These are phyloP conservation scores for Lactifluus piperatus DNA, from an alignment of 768 basidiomycete species.

Conservation along the genomic window DNA sequence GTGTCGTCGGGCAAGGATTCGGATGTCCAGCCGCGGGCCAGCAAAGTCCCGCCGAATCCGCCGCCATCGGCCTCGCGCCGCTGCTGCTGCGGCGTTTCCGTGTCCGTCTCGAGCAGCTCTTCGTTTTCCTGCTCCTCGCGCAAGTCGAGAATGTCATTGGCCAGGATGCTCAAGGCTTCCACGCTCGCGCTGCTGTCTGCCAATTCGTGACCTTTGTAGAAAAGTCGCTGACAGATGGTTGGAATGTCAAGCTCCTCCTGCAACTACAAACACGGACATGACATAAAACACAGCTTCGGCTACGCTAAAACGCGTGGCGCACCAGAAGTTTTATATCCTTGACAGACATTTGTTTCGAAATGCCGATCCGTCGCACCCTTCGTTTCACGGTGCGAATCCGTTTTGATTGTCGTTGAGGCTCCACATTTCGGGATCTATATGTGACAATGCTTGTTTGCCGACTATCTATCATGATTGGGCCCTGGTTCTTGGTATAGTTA, in stretches of 20 bases:
- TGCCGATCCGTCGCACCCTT: slow-evolving; percentile 43
- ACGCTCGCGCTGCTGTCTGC: slow-evolving; percentile 46
- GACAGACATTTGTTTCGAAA: slow-evolving; percentile 59
- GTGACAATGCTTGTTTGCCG: slow-evolving; percentile 23
- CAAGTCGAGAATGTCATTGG: slow-evolving; percentile 58
- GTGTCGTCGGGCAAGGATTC: slow-evolving; percentile 23
- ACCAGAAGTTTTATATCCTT: slow-evolving; percentile 76
- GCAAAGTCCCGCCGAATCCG: slow-evolving; percentile 68
- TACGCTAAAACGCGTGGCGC: slow-evolving; percentile 21
- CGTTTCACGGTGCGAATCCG: slow-evolving; percentile 52
- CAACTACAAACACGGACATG: slow-evolving; percentile 34
- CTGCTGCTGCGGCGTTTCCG: slow-evolving; percentile 33
- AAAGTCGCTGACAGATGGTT: slow-evolving; percentile 68
- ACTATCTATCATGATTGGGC: slow-evolving; percentile 5
- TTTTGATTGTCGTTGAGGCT: slow-evolving; percentile 50
- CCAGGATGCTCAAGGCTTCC: slow-evolving; percentile 46
- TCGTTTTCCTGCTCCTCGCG: slow-evolving; percentile 53
- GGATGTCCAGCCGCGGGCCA: slow-evolving; percentile 36
- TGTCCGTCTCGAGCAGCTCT: slow-evolving; percentile 41
- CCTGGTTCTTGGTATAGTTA: slow-evolving; percentile 23
- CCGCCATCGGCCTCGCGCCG: slow-evolving; percentile 48
- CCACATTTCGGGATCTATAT: slow-evolving; percentile 35
- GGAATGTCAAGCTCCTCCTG: slow-evolving; percentile 57
- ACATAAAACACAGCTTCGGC: not conserved
- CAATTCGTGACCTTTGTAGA: slow-evolving; percentile 52